These are phyloP conservation scores for Lanmaoa rubissima DNA, from an alignment of 768 basidiomycete species.

Conservation along the genomic window DNA sequence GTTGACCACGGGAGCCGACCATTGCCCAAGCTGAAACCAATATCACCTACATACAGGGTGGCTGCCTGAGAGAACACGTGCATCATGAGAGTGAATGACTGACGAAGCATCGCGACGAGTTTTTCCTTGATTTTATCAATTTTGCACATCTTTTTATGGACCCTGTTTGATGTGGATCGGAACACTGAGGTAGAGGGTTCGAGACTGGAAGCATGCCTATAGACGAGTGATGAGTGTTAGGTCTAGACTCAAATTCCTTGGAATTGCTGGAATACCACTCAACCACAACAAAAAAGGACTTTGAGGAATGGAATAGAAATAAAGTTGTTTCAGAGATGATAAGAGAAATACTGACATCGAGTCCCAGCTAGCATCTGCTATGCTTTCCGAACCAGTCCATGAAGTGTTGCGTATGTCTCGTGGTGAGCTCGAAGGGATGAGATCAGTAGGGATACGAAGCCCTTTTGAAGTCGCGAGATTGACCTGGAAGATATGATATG, in stretches of 20 bases:
- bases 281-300: background rate
- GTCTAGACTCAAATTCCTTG: background rate
- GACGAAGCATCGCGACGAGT: constrained; percentile 9
- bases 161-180: background rate
- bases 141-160: background rate
- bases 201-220: background rate
- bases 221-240: background rate
- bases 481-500: background rate
- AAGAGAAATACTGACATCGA: background rate
- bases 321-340: too few species aligned
- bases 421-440: background rate
- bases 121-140: constrained; percentile 3
- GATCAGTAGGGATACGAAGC: background rate
- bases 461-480: background rate
- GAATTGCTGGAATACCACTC: background rate
- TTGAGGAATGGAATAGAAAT: too few species aligned
- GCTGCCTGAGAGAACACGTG: too few species aligned
- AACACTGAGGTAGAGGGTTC: background rate
- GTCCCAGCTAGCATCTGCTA: too few species aligned
- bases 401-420: background rate
- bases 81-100: background rate
- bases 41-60: background rate
- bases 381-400: background rate
- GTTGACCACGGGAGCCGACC: constrained; percentile 14
- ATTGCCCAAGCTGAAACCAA: constrained; percentile 2